phyloP scores from a whole-genome alignment of 495 filamentous ascomycete genomes.

The Neurospora tetrasperma region DNA sequence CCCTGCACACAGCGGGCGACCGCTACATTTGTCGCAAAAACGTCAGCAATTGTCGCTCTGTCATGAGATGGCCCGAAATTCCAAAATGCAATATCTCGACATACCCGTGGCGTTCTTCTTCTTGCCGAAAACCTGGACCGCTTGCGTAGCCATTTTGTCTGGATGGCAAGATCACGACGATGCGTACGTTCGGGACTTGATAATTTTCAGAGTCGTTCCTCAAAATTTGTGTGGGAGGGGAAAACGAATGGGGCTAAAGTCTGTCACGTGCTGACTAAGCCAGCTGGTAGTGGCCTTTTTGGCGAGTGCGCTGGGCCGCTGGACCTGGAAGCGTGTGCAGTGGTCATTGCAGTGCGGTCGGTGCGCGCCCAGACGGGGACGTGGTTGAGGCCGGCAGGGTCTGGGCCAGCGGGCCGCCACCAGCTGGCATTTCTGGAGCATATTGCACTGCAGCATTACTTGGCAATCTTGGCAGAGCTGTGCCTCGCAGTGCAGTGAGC shows the following conservation, averaged over 20 bases:
- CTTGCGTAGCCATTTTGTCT: constrained; percentile 28
- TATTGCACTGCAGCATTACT: background rate
- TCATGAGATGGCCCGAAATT: background rate
- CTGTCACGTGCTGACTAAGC: constrained; percentile 18
- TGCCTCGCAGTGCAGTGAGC: background rate
- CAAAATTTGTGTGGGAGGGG: constrained; percentile 31
- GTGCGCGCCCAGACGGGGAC: background rate
- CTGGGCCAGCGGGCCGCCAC: background rate
- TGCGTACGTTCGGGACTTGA: constrained; percentile 18
- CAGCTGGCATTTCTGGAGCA: background rate
- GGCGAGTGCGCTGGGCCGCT: background rate
- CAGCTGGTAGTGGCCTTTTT: background rate
- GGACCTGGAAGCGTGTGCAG: background rate
- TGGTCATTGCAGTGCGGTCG: background rate
- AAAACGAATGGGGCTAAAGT: constrained; percentile 26
- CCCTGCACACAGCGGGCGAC: constrained; percentile 27
- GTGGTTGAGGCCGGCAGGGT: background rate
- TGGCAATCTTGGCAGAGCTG: background rate
- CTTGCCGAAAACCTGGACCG: constrained; percentile 32
- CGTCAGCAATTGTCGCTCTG: constrained; percentile 4
- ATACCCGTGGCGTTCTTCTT: constrained; percentile 34
- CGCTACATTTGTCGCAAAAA: constrained; percentile 14
- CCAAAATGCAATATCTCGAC: constrained; percentile 5
- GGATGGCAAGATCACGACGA: constrained; percentile 24
- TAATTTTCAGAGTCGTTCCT: constrained; percentile 3